Evolutionary conservation across 164 flowering plant genomes (phyloP), one percentile per base, ranked within the genome.

Genomic region (Piper betle): DNA sequence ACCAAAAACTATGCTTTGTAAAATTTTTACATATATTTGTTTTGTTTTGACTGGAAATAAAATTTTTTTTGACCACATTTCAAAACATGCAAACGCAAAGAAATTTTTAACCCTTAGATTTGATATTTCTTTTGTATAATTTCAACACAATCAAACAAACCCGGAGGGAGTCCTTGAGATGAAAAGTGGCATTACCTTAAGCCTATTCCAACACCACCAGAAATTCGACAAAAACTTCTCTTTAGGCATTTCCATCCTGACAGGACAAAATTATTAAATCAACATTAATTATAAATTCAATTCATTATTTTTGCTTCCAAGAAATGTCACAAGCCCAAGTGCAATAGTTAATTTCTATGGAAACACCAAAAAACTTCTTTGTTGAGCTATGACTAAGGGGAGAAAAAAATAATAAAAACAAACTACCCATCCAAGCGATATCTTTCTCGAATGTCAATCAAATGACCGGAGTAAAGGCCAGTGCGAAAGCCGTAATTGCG

Each of bases 401-500:
- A 2, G 2, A 43, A 8, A 2, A 41, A 15, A 43, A 15, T 8
- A 15, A 10, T 43, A 43, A 15, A 43, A 43, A 43, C 50, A 43
- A 43, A 15, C 78, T 68, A 93, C 99, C 99, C 97, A 75, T 94
- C 82, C 73, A 94, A 53, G 43, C 91, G 84, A 72, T 90, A 90
- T 75, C 99, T 84, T 77, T 94, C 99, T 53, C 97, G 80, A 42
- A 94, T 75, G 72, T 94, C 99, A 74, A 94, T 91, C 72, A 94
- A 88, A 73, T 90, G 99, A 65, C 97, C 97, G 70, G 97, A 88
- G 78, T 90, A 91, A 67, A 94, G 89, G 19, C 99, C 97, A 40
- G 99, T 94, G 61, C 53, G 91, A 69, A 94, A 88, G 20, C 99
- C 99, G 82, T 89, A 94, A 69, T 84, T 77, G 37, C 97, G 91